Evolutionary conservation across 2,329 filamentous ascomycete genomes (phyloP), one percentile per base, ranked within the genome.

Genomic region (Aspergillus fischeri): DNA sequence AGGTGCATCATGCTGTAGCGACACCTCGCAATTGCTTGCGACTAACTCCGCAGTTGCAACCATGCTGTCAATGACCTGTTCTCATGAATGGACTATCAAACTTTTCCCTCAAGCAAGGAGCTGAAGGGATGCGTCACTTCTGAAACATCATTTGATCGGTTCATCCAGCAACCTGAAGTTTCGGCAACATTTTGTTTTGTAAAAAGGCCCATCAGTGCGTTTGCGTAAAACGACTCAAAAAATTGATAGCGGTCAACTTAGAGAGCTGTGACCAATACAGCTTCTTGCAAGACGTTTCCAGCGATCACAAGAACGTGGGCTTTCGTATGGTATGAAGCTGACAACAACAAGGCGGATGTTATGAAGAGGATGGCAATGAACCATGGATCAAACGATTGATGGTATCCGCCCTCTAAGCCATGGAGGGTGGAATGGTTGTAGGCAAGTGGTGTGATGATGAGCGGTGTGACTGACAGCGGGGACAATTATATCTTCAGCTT

Each of bases 391-490:
- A 53, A 41, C 52, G 41, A 58, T 52, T 55, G 44, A 48, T 41
- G 42, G 21, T 24, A 7, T 47, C 44, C 20, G 11, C 44, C 5
- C 1, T 47, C 44, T 27, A 24, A 47, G 49, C 17, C 49, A 51
- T 14, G 35, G 54, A 44, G n/a, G 32, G 27, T 35, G 42, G 54
- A 56, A 27, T 32, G 50, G 44, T 54, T 29, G 53, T 44, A 24
- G 25, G 53, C 28, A 59, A 62, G 63, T 65, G 64, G 62, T 65
- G 62, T 63, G 63, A 63, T 60, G 53, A 55, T 53, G 58, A 56
- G 65, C 63, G 69, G 69, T 71, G 69, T 70, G 65, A 63, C 60
- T 59, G 58, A 56, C 52, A 54, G 58, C 59, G 60, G 58, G 55
- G 44, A 56, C 48, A 47, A 25, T 51, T 44, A 42, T 48, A 49